Evolutionary conservation across 2,329 filamentous ascomycete species (phyloP), one percentile per base, ranked within the genome.

Genomic region (Ophiosphaerella narmari): DNA sequence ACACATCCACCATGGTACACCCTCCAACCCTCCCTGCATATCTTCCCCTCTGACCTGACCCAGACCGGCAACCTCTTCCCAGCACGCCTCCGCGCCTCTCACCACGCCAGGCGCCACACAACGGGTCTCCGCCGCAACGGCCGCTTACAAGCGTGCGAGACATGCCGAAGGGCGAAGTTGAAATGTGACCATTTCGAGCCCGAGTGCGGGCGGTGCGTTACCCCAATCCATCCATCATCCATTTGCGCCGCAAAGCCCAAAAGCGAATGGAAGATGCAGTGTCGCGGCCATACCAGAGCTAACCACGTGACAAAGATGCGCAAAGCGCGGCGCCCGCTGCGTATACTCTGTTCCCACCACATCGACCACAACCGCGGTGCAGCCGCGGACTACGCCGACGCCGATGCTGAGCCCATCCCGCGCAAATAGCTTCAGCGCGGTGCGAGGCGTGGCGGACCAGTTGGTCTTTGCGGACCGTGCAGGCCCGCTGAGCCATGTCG

Each of bases 121-220:
- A 64, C 59, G 6, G 60, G 50, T 3, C 67, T 62, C 40, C 63
- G 70, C 13, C 64, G 71, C 18, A 74, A 74, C 57, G 70, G 71
- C n/a, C 72, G 73, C 46, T 57, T 71, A 5, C 71, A 73, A 44
- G 67, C 70, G 2, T 74, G 71, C 42, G 70, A 74, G 46, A 69
- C 71, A 12, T 74, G 71, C 43, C 60, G 71, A 2, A 68, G 68
- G 45, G 65, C 62, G n/a, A 69, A 73, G 44, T 51, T 72, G n/a
- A 57, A 62, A 37, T 71, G 68, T 42, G 71, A 73, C 44, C 70
- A 73, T 51, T 65, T 70, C 53, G 63, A 65, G 57, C 71, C 71
- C 8, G 59, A 58, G 4, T 74, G 70, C 52, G 69, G 65, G 5
- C 54, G 46, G 46, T 46, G 34, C 9, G 36, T 4, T 21, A 16